Evolutionary conservation across 768 basidiomycete genomes (phyloP).

Genomic region (Lactarius indigo): DNA sequence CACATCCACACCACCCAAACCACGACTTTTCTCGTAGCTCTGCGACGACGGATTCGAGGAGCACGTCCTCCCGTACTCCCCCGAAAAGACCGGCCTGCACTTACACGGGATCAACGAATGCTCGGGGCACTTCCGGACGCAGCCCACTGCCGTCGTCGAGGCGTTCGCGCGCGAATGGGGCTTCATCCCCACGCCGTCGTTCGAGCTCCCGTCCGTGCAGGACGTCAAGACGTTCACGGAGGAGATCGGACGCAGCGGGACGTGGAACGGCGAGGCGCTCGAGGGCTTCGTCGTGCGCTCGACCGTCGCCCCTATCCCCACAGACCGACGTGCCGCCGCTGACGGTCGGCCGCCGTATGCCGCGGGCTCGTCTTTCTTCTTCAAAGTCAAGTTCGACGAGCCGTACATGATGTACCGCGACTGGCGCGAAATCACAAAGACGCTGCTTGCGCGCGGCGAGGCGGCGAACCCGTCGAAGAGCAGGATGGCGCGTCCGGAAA

Average conservation of each 20-base stretch:
- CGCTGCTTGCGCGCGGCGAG: conserved; percentile 45
- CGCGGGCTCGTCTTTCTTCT: conserved; percentile 87
- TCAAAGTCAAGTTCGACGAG: conserved; percentile 99
- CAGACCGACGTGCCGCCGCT: conserved; percentile 30
- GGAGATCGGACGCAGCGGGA: conserved; percentile 58
- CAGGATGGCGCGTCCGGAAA: conserved; percentile 76
- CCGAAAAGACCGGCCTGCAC: conserved; percentile 84
- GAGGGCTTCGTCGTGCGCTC: conserved; percentile 96
- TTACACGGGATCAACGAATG: conserved; percentile 87
- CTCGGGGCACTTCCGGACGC: conserved; percentile 64
- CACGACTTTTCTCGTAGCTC: too few relatives aligned
- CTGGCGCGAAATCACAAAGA: conserved; percentile 92
- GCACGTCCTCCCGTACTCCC: conserved; percentile 83
- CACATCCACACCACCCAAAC: background rate
- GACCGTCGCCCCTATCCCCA: conserved; percentile 43
- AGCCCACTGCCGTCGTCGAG: conserved; percentile 62
- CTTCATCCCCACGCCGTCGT: conserved; percentile 73
- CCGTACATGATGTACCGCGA: conserved; percentile 99
- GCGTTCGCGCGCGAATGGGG: conserved; percentile 88
- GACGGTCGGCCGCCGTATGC: conserved; percentile 59
- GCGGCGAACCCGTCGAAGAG: conserved; percentile 49
- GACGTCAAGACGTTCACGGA: conserved; percentile 74
- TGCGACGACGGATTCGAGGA: conserved; percentile 98
- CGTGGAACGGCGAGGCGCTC: conserved; percentile 80
- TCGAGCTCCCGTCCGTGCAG: conserved; percentile 53